Evolutionary conservation across 2,329 filamentous ascomycete genomes (phyloP).

Genomic region (Microthyrium microscopicum): DNA sequence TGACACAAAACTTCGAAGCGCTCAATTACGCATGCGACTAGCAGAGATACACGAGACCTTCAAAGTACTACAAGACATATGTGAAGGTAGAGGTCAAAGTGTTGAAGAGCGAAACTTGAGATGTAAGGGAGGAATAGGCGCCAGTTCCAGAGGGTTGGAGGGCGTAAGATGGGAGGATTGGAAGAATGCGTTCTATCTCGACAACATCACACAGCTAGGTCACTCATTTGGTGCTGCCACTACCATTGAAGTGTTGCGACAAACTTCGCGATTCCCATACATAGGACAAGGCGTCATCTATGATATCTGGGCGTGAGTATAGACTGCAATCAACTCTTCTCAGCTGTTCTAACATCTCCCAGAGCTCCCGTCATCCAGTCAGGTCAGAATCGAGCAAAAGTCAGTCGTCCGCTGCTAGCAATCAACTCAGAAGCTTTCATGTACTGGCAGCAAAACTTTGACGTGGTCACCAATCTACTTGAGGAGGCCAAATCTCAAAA

Average conservation of each 20-base stretch:
- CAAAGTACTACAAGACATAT: conserved; percentile 37
- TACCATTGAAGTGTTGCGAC: conserved; percentile 41
- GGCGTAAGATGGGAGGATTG: conserved; percentile 41
- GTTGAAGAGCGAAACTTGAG: conserved; percentile 38
- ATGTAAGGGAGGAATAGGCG: conserved; percentile 39
- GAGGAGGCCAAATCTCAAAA: conserved; percentile 29
- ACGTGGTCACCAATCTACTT: conserved; percentile 38
- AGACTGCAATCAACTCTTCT: neutral
- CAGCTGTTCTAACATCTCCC: neutral
- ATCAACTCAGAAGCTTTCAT: conserved; percentile 55
- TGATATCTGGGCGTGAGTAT: conserved; percentile 40
- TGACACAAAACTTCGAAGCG: conserved; percentile 40
- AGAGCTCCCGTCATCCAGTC: conserved; percentile 32
- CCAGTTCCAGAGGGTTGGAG: conserved; percentile 40
- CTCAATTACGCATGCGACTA: conserved; percentile 45
- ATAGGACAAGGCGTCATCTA: conserved; percentile 49
- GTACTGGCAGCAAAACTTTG: conserved; percentile 50
- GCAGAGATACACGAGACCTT: conserved; percentile 50
- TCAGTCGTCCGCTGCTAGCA: conserved; percentile 40
- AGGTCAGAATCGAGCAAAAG: conserved; percentile 26
- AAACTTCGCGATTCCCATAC: conserved; percentile 36
- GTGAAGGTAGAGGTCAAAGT: conserved; percentile 34
- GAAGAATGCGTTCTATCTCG: conserved; percentile 37
- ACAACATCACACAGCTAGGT: conserved; percentile 44
- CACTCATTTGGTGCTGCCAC: conserved; percentile 54